Evolutionary conservation across 2,329 filamentous ascomycete species (phyloP), one percentile per base, ranked within the genome.

Genomic region (Didymella pomorum): DNA sequence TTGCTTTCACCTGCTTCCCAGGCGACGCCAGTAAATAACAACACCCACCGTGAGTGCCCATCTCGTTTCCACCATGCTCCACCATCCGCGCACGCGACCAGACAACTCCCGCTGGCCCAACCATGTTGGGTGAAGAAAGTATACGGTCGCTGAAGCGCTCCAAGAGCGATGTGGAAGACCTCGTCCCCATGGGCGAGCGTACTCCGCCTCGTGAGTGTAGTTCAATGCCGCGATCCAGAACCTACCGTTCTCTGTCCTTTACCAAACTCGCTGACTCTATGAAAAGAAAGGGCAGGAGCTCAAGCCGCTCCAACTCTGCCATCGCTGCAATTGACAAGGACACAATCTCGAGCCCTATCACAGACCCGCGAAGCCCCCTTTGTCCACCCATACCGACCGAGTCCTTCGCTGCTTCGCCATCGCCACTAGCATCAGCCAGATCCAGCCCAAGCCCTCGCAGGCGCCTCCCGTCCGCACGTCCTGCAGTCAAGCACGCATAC

Each of bases 221-320:
- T 39, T 54, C 28, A 28, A 58, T 54, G 54, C 14, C 50, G 48
- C 35, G 29, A 16, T 56, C 56, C 4, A 59, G 61, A 12, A 39
- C 52, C 3, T 61, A 60, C 47, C 66, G 72, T 12, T 62, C 65
- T 12, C 71, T 74, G 46, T 74, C 70, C 0, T 65, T 70, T 16
- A 60, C 62, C 4, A 74, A 70, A 61, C 65, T 75, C 45, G 74
- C 73, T 46, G 58, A 65, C 9, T 64, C 62, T 4, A 52, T 71
- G 55, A 71, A 66, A 65, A 61, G 60, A 26, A 69, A 64, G 56
- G 62, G 63, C 49, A 53, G 56, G 29, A 61, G 58, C 21, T 56
- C 61, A 12, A 60, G 58, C 29, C 60, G 58, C 45, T 67, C 64
- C 53, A 39, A 39, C 50, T 35, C 61, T 39, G 35, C 35, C 5